phyloP scores from a whole-genome alignment of 768 basidiomycete genomes.

The Suillus weaverae region DNA sequence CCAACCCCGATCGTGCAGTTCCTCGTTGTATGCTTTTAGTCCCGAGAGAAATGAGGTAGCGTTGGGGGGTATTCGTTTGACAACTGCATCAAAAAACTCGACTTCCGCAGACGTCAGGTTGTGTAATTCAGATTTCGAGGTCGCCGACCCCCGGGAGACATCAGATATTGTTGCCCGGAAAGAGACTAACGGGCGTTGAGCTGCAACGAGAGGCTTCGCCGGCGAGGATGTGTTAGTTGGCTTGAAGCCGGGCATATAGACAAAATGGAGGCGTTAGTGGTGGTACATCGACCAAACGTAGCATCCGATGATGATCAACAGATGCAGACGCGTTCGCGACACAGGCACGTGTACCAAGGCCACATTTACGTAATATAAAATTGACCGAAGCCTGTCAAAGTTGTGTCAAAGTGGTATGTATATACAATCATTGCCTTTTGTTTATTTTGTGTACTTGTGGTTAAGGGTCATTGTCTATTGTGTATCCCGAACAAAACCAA shows the following conservation, averaged over 20 bases:
- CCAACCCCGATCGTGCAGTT: conserved; percentile 71
- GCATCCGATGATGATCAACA: conserved; percentile 6
- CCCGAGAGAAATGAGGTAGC: conserved; percentile 78
- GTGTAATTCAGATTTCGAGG: conserved; percentile 49
- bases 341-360: conserved; percentile 7
- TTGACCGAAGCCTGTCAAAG: no score
- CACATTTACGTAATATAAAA: not conserved
- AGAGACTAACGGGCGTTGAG: conserved; percentile 12
- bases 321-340: conserved; percentile 25
- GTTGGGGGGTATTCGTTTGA: conserved; percentile 61
- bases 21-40: conserved; percentile 85
- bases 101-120: conserved; percentile 57
- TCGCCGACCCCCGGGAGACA: conserved; percentile 40
- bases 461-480: conserved; percentile 32
- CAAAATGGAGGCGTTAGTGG: conserved; percentile 5
- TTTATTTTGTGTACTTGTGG: not conserved
- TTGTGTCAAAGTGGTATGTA: not conserved
- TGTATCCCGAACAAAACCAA: conserved; percentile 74
- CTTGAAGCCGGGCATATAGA: conserved; percentile 45
- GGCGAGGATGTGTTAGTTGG: conserved; percentile 52
- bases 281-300: conserved; percentile 4
- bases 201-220: conserved; percentile 28
- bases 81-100: conserved; percentile 72
- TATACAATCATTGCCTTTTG: not conserved
- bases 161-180: conserved; percentile 28